A percentile compares a stretch with the other conserved stretches of the same genome.
These are phyloP conservation scores for Amanita jacksonii DNA, from an alignment of 768 basidiomycete species.

Conservation along the genomic window DNA sequence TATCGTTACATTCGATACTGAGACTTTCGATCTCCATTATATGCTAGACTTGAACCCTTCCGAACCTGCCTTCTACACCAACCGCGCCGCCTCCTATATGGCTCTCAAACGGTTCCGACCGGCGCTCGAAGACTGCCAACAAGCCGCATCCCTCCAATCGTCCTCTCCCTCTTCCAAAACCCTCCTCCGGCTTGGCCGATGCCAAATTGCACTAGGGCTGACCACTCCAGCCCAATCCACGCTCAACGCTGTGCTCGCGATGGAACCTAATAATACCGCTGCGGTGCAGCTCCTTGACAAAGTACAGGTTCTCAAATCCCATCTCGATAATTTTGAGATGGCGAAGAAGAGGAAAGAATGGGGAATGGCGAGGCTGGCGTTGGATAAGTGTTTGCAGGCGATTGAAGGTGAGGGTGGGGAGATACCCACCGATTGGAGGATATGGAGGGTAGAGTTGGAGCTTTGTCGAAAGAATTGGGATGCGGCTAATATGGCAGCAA, in stretches of 20 bases:
- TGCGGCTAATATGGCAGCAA: slow-evolving; percentile 62
- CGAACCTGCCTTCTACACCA: slow-evolving; percentile 74
- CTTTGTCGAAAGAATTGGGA: slow-evolving; percentile 65
- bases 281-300: slow-evolving; percentile 55
- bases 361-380: slow-evolving; percentile 67
- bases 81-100: slow-evolving; percentile 84
- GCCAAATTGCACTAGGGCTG: slow-evolving; percentile 73
- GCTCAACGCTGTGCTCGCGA: slow-evolving; percentile 45
- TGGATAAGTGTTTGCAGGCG: slow-evolving; percentile 67
- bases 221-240: slow-evolving; percentile 59
- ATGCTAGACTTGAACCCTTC: slow-evolving; percentile 43
- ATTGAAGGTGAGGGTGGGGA: slow-evolving; percentile 72
- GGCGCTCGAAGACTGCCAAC: slow-evolving; percentile 74
- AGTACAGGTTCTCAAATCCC: slow-evolving; percentile 50
- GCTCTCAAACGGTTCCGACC: slow-evolving; percentile 64
- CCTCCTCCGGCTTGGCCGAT: slow-evolving; percentile 71
- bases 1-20: too few species aligned
- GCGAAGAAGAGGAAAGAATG: slow-evolving; percentile 58
- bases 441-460: slow-evolving; percentile 74
- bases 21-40: neutral
- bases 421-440: slow-evolving; percentile 70
- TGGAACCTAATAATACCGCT: slow-evolving; percentile 53
- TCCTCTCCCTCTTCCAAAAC: slow-evolving; percentile 61
- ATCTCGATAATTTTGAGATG: slow-evolving; percentile 52
- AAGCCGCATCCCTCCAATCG: slow-evolving; percentile 57